Base-by-base conservation (phyloP, 495 filamentous ascomycete genomes). In the Patellaria atrata region DNA sequence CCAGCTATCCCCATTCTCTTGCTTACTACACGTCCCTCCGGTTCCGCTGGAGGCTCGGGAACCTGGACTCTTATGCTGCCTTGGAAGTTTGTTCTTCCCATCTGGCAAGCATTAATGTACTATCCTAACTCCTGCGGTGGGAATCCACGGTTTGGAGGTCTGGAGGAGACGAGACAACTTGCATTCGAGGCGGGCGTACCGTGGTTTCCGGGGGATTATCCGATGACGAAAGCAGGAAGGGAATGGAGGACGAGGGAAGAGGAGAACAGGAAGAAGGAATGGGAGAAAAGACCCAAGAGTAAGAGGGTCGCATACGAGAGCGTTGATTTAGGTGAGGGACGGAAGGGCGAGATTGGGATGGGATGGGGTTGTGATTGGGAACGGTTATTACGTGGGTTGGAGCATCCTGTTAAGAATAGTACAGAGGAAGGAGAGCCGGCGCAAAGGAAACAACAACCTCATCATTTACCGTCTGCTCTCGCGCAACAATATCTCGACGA, bases 361-460 rank as follows among this genome's bases (percentile, higher is more conserved):
- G 85, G 85, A 1, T 85, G 81, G 73, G 71, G 73, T 12, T 94
- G 86, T 60, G 87, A 94, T 50, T 96, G 84, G 69, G 78, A 82
- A 43, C 57, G 59, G 37, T 63, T 89, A 14, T 57, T 74, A 19
- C 5, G 15, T 28, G 45, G 43, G 3, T 10, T 26, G 14, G n/a
- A n/a, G n/a, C n/a, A n/a, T n/a, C n/a, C n/a, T n/a, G n/a, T n/a
- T n/a, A n/a, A n/a, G n/a, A n/a, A n/a, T n/a, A n/a, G n/a, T n/a
- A 25, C 30, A 3, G 30, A 42, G 18, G 30, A 13, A 12, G 33
- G 20, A 1, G 33, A 11, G 29, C 10, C 2, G 3, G 22, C 7
- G 5, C 33, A 41, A 25, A 25, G 35, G 22, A 30, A 31, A 10
- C 12, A 12, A n/a, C 10, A 12, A 8, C 27, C 4, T 1, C 26